phyloP scores from a whole-genome alignment of 352 stramenopile genomes.

The Globisporangium emineosum region DNA sequence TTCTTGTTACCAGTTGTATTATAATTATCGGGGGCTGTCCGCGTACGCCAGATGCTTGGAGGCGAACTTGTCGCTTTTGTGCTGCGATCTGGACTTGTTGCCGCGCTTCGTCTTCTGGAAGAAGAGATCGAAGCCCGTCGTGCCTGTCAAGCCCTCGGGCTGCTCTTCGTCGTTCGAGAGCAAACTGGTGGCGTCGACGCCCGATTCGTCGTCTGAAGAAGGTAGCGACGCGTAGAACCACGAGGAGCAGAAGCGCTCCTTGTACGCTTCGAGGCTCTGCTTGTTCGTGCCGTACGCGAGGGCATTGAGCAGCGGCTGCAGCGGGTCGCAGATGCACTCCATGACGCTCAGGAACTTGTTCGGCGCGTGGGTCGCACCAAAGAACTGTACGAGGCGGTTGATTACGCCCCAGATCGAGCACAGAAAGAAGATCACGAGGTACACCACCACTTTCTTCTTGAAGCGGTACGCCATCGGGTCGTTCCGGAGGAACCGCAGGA shows the following conservation, averaged over 20 bases:
- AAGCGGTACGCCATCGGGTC: slow-evolving; percentile 67
- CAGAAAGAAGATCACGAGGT: slow-evolving; percentile 66
- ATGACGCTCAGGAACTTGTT: slow-evolving; percentile 57
- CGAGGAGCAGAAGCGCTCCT: slow-evolving; percentile 56
- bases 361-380: slow-evolving; percentile 37
- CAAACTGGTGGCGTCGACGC: slow-evolving; percentile 42
- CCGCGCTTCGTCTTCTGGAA: slow-evolving; percentile 9
- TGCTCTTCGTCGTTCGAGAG: slow-evolving; percentile 26
- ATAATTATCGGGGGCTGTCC: slow-evolving; percentile 10
- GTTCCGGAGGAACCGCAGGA: slow-evolving; percentile 55
- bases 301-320: slow-evolving; percentile 68
- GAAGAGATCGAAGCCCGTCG: slow-evolving; percentile 11
- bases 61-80: slow-evolving; percentile 2
- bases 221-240: slow-evolving; percentile 64
- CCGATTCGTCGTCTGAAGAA: slow-evolving; percentile 63
- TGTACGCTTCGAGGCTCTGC: slow-evolving; percentile 66
- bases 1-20: no score
- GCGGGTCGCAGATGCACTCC: slow-evolving; percentile 68
- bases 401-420: slow-evolving; percentile 72
- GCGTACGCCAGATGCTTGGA: slow-evolving; percentile 7
- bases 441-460: slow-evolving; percentile 54
- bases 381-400: slow-evolving; percentile 66
- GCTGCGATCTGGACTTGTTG: background rate
- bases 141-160: background rate
- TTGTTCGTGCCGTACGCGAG: slow-evolving; percentile 73